These are phyloP conservation scores for Ceratobasidium sp. DNA, from an alignment of 1,284 basidiomycete genomes.

Conservation along the genomic window DNA sequence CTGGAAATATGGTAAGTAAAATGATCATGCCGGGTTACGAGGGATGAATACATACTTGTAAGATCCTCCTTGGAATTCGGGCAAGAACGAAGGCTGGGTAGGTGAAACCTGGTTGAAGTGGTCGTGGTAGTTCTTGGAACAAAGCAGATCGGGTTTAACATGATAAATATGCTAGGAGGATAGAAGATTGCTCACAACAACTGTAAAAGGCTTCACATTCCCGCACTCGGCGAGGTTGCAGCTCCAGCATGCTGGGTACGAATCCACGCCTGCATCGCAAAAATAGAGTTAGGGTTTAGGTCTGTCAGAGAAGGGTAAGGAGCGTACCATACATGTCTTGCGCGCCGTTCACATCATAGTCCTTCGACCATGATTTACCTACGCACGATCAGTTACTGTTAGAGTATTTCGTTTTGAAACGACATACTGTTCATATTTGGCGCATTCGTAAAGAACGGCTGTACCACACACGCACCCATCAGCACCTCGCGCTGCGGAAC, in stretches of 20 bases:
- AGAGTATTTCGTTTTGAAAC: not conserved
- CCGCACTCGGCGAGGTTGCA: slow-evolving; percentile 43
- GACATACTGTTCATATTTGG: slow-evolving; percentile 37
- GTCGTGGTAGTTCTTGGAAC: slow-evolving; percentile 8
- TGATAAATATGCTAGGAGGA: not conserved
- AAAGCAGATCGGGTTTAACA: not conserved
- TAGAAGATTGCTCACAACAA: slow-evolving; percentile 25
- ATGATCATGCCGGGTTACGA: not conserved
- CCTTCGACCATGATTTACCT: slow-evolving; percentile 43
- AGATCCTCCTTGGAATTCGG: slow-evolving; percentile 43
- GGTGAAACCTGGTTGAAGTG: slow-evolving; percentile 42
- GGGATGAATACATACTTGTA: slow-evolving; percentile 35
- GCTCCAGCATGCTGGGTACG: slow-evolving; percentile 44
- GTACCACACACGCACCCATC: not conserved
- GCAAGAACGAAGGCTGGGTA: slow-evolving; percentile 42
- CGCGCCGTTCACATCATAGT: slow-evolving; percentile 41
- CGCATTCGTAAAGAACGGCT: slow-evolving; percentile 43
- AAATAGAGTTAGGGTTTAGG: not conserved
- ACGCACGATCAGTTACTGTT: not conserved
- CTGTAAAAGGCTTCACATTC: slow-evolving; percentile 38
- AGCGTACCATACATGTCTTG: slow-evolving; percentile 41
- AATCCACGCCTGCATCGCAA: slow-evolving; percentile 24
- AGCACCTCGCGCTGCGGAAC: not conserved
- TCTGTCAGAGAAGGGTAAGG: not conserved
- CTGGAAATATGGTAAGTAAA: not conserved